Evolutionary conservation across 2,329 filamentous ascomycete species (phyloP), one percentile per base, ranked within the genome.

Genomic region (Ceratocystis ficicola): DNA sequence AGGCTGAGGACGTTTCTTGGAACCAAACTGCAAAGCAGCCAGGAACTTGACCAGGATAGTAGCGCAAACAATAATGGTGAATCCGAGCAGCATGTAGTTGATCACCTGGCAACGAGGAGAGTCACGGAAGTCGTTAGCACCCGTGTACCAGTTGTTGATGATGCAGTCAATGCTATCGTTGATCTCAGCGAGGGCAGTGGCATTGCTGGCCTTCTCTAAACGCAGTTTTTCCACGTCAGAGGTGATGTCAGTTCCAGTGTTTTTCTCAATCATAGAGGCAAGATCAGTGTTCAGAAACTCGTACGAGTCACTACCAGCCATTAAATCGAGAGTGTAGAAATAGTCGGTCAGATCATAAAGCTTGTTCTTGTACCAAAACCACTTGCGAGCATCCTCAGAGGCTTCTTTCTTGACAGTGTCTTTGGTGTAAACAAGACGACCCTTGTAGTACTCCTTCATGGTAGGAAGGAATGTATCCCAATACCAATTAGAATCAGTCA

Each of bases 301-400:
- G 76, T 89, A 95, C 0, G 74, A 72, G 0, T 76, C 72, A 4
- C 79, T 71, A 65, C 85, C 78, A 69, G 86, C 80, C 71, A 81
- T 78, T 22, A 79, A 69, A 7, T 87, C 77, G 52, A 86, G 76
- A 0, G 91, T 96, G 72, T 90, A 80, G 75, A 92, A 93, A 76
- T 99, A 99, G 74, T 97, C 84, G 0, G 90, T 95, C 65, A 99
- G 76, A 73, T 99, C 95, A 73, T 94, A 97, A 22, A 99, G 80
- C 63, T 81, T 82, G 65, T 86, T 80, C 36, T 90, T 80, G 68
- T 95, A 84, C 65, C 88, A 87, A 69, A 89, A 87, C 91, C 94
- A 97, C 72, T 83, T 82, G 70, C 88, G 86, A 65, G 84, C 80
- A 17, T 86, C 76, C 44, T 88, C 76, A 32, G 83, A 73, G 22